Evolutionary conservation across 2,329 filamentous ascomycete species (phyloP).

Genomic region (Epicoccum nigrum): DNA sequence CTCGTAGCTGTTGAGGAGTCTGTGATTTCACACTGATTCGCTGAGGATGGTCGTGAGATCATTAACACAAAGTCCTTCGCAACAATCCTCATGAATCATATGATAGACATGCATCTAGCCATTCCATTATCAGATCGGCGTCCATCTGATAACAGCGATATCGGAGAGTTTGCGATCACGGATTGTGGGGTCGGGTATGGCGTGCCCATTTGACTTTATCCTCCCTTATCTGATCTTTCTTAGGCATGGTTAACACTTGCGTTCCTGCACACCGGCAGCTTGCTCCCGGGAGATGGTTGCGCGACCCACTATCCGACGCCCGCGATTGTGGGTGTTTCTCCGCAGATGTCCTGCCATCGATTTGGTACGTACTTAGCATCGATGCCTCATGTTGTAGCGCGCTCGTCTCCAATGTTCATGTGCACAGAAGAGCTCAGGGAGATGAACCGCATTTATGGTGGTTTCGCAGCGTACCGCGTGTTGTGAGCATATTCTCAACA

Average conservation of each 20-base stretch:
- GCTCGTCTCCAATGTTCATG: no score
- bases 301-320: conserved; percentile 4
- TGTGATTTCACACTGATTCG: conserved; percentile 1
- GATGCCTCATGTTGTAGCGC: no score
- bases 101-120: not conserved
- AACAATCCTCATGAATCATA: not conserved
- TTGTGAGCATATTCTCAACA: no score
- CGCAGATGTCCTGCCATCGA: not conserved
- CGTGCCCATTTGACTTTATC: conserved; percentile 7
- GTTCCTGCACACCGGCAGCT: not conserved
- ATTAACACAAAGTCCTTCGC: not conserved
- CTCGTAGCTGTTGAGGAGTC: not conserved
- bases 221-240: conserved; percentile 10
- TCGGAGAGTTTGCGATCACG: conserved; percentile 7
- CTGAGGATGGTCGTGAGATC: not conserved
- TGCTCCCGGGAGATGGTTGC: not conserved
- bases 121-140: conserved; percentile 10
- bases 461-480: no score
- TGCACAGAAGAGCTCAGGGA: no score
- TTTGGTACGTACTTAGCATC: not conserved
- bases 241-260: not conserved
- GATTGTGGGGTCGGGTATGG: conserved; percentile 11
- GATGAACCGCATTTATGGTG: no score
- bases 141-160: conserved; percentile 15
- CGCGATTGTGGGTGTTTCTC: not conserved